Evolutionary conservation across 305 asterid species (phyloP).

Genomic region (Andrographis paniculata): DNA sequence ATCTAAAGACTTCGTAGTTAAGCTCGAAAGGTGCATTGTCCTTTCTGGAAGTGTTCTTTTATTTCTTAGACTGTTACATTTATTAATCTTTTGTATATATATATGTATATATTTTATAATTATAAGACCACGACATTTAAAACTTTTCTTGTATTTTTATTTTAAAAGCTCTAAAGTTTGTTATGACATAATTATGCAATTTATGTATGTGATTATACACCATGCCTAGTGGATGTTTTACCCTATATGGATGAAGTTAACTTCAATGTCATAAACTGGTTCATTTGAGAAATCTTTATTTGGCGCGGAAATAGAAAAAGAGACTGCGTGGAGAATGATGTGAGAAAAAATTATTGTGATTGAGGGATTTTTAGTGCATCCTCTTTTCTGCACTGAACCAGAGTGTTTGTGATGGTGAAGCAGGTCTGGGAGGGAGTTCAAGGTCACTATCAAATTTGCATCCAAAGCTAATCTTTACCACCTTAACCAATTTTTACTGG

Average conservation of each 20-base stretch:
- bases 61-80: not conserved
- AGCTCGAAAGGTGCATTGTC: constrained; percentile 23
- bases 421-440: constrained; percentile 52
- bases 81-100: not conserved
- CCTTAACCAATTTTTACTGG: constrained; percentile 34
- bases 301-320: too few relatives aligned
- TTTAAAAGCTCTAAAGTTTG: too few relatives aligned
- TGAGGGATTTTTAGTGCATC: not conserved
- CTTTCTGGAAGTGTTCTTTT: constrained; percentile 22
- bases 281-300: too few relatives aligned
- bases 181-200: too few relatives aligned
- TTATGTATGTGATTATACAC: too few relatives aligned
- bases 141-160: too few relatives aligned
- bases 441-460: constrained; percentile 55
- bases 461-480: constrained; percentile 51
- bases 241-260: too few relatives aligned
- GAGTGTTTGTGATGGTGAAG: constrained; percentile 22
- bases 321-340: too few relatives aligned
- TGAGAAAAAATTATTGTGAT: not conserved
- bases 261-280: too few relatives aligned
- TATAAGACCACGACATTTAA: too few relatives aligned
- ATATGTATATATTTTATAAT: too few relatives aligned
- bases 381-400: not conserved
- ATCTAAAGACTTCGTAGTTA: constrained; percentile 55
- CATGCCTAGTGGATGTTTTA: too few relatives aligned